phyloP scores from a whole-genome alignment of 2,329 filamentous ascomycete species.

The Annulohypoxylon truncatum region DNA sequence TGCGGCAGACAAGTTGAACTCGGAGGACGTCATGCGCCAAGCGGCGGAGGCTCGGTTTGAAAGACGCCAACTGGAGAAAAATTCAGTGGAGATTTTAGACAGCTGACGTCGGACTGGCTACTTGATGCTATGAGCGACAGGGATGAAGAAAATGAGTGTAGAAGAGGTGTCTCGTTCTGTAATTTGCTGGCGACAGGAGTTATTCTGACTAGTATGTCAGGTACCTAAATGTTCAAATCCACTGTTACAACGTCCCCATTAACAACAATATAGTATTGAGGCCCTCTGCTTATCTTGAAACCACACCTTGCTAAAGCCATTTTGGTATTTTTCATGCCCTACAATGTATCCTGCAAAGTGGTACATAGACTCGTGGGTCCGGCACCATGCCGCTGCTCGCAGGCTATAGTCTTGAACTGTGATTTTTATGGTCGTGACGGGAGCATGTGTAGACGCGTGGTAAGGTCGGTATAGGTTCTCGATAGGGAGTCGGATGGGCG shows the following conservation, averaged over 20 bases:
- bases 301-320: neutral
- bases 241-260: neutral
- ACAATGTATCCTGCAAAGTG: neutral
- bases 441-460: neutral
- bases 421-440: neutral
- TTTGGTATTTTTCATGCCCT: neutral
- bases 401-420: neutral
- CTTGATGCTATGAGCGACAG: neutral
- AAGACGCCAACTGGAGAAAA: conserved; percentile 62
- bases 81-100: conserved; percentile 53
- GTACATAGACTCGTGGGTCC: neutral
- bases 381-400: neutral
- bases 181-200: neutral
- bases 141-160: neutral
- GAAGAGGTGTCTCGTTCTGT: neutral
- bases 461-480: neutral
- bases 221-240: neutral
- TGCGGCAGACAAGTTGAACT: conserved; percentile 62
- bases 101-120: neutral
- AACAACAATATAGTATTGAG: neutral
- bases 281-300: neutral
- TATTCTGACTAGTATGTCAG: neutral
- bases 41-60: conserved; percentile 63
- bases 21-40: conserved; percentile 63
- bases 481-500: neutral